phyloP scores from a whole-genome alignment of 768 basidiomycete genomes.

The Rhodotorula diobovata region DNA sequence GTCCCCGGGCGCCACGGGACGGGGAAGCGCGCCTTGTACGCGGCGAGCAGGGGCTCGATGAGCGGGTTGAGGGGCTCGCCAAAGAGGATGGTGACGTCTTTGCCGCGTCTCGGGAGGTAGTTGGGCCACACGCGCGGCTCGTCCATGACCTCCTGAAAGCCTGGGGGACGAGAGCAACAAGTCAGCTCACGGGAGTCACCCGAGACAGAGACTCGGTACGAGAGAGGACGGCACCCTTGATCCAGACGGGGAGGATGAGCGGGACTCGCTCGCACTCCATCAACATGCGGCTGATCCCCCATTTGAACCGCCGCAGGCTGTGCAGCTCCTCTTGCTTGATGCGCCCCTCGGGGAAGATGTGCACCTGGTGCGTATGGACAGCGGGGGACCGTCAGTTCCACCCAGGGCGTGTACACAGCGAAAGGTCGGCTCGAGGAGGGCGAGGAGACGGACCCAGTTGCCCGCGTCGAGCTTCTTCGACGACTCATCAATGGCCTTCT shows the following conservation, averaged over 20 bases:
- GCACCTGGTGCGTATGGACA: conserved; percentile 58
- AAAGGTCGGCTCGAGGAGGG: too few relatives aligned
- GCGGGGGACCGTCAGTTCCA: too few relatives aligned
- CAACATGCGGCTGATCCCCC: conserved; percentile 84
- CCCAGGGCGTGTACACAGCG: too few relatives aligned
- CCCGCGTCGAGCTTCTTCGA: conserved; percentile 74
- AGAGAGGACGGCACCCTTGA: conserved; percentile 58
- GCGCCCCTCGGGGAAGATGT: conserved; percentile 84
- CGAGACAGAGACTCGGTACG: not conserved
- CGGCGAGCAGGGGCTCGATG: conserved; percentile 47
- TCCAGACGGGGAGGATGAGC: conserved; percentile 85
- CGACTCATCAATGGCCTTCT: conserved; percentile 77
- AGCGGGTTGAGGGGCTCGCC: conserved; percentile 63
- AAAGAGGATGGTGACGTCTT: conserved; percentile 67
- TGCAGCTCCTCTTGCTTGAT: conserved; percentile 61
- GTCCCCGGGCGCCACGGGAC: conserved; percentile 32
- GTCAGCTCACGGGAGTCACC: not conserved
- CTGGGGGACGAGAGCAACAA: conserved; percentile 45
- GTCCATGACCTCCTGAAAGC: conserved; percentile 86
- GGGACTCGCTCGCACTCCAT: conserved; percentile 67
- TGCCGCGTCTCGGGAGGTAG: conserved; percentile 62
- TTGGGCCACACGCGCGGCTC: conserved; percentile 71
- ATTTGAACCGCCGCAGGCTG: conserved; percentile 74
- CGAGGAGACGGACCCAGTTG: conserved; percentile 64
- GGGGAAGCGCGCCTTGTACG: conserved; percentile 15